Evolutionary conservation across 495 filamentous ascomycete species (phyloP).

Genomic region (Daldinia bambusicola): DNA sequence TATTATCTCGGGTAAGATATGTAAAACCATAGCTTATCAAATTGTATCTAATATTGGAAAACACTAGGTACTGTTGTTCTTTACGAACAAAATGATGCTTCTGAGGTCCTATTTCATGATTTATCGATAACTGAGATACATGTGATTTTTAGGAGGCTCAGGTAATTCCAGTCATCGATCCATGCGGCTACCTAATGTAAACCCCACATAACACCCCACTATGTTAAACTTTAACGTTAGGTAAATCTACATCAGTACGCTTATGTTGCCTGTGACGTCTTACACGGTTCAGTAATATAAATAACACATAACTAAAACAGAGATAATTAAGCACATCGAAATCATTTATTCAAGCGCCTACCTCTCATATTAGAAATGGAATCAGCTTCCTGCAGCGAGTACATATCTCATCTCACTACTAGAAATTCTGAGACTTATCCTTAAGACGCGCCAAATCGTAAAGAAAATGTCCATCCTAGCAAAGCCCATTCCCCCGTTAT

Average conservation of each 20-base stretch:
- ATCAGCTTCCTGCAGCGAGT: neutral
- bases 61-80: neutral
- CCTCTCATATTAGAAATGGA: constrained; percentile 27
- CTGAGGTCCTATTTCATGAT: neutral
- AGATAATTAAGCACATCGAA: neutral
- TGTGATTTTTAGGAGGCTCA: no score
- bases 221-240: neutral
- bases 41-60: neutral
- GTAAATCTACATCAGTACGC: no score
- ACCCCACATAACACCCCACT: constrained; percentile 9
- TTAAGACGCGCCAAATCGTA: constrained; percentile 19
- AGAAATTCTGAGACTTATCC: constrained; percentile 15
- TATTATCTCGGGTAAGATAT: neutral
- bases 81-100: neutral
- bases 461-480: constrained; percentile 49
- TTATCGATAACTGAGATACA: neutral
- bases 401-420: constrained; percentile 4
- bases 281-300: neutral
- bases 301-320: neutral
- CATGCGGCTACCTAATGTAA: neutral
- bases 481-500: constrained; percentile 66
- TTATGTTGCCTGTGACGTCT: constrained; percentile 9
- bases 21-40: neutral
- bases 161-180: neutral
- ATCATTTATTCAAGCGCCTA: neutral